Conservation (phyloP, 176 grass and related monocot genomes). For the Pontederia crassipes region DNA sequence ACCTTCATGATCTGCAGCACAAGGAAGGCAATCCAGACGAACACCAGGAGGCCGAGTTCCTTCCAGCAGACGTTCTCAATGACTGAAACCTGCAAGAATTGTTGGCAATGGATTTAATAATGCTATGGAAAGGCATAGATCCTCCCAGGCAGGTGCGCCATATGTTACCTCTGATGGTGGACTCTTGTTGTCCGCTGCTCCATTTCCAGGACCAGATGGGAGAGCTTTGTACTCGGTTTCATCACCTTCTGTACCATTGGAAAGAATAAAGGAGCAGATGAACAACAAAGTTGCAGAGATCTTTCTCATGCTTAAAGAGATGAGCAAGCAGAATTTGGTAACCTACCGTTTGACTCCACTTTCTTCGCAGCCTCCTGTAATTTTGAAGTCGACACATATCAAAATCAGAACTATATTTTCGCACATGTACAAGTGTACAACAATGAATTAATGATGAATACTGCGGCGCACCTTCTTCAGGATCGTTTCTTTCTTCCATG, state of each 20-base stretch:
- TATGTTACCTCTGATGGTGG: slow-evolving; percentile 41
- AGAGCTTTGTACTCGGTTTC: slow-evolving; percentile 51
- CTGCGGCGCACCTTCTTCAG: slow-evolving; percentile 32
- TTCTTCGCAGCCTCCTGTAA: slow-evolving; percentile 34
- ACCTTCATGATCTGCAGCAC: slow-evolving; percentile 72
- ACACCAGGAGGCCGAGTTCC: slow-evolving; percentile 66
- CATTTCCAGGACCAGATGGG: slow-evolving; percentile 47
- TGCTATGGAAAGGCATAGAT: not conserved
- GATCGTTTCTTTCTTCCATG: slow-evolving; percentile 90
- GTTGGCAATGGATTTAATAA: not conserved
- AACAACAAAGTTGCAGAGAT: not conserved
- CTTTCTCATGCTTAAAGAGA: too few relatives aligned
- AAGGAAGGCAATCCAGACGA: slow-evolving; percentile 81
- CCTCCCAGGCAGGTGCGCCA: not conserved
- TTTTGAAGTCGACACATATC: not conserved
- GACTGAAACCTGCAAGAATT: slow-evolving; percentile 36
- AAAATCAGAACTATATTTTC: not conserved
- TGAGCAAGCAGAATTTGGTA: not conserved
- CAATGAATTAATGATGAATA: not conserved
- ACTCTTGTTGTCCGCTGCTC: slow-evolving; percentile 25
- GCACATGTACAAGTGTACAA: not conserved
- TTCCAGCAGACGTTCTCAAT: slow-evolving; percentile 75
- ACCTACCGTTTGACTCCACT: slow-evolving; percentile 9
- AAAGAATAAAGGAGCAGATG: slow-evolving; percentile 9
- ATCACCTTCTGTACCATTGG: slow-evolving; percentile 27